Evolutionary conservation across 2,329 filamentous ascomycete species (phyloP).

Genomic region (Colletotrichum incanum): DNA sequence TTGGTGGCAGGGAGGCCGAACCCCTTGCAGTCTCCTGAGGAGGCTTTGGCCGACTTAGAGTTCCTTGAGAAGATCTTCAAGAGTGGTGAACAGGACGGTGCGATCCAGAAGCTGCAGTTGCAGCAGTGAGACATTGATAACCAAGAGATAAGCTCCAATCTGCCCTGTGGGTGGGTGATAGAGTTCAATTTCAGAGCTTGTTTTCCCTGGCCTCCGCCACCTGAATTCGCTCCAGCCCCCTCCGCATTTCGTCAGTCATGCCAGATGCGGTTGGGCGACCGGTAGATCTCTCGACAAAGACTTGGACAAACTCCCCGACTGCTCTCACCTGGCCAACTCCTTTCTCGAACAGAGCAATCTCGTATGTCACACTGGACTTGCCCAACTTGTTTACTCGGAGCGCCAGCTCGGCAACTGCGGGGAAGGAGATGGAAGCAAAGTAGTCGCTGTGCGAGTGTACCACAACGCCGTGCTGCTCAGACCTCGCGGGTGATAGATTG

Average conservation of each 20-base stretch:
- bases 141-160: conserved; percentile 13
- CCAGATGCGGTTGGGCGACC: conserved; percentile 77
- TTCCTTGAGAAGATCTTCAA: conserved; percentile 68
- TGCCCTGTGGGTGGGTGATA: conserved; percentile 25
- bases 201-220: conserved; percentile 29
- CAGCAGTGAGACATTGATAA: conserved; percentile 47
- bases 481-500: conserved; percentile 78
- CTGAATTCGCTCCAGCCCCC: conserved; percentile 70
- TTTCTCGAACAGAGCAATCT: conserved; percentile 87
- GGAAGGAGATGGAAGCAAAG: conserved; percentile 86
- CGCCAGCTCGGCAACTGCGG: conserved; percentile 84
- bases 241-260: conserved; percentile 73
- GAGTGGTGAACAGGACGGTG: conserved; percentile 62
- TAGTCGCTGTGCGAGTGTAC: conserved; percentile 91
- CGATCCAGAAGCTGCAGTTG: conserved; percentile 56
- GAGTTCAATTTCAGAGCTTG: conserved; percentile 41
- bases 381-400: conserved; percentile 88
- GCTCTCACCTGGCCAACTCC: conserved; percentile 83
- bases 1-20: conserved; percentile 64
- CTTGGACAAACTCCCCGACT: conserved; percentile 89
- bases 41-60: conserved; percentile 74
- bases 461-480: conserved; percentile 84
- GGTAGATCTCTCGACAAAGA: conserved; percentile 85
- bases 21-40: conserved; percentile 67
- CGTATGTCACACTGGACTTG: conserved; percentile 89